phyloP scores from a whole-genome alignment of 345 rosid species.

The Leavenworthia alabamica region DNA sequence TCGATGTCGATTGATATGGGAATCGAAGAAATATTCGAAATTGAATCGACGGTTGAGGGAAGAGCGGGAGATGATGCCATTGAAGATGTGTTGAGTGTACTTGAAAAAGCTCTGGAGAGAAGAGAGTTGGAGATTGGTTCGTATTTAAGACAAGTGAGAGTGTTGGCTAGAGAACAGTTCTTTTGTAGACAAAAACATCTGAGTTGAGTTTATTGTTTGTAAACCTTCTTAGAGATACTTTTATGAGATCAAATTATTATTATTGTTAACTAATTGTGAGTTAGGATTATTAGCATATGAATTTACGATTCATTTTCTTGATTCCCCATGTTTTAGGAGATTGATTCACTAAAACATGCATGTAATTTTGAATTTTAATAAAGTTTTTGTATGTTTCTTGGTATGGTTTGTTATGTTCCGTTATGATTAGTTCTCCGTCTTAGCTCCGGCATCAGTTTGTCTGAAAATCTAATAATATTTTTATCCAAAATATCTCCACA shows the following conservation, averaged over 20 bases:
- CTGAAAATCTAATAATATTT: not conserved
- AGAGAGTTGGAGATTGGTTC: constrained; percentile 36
- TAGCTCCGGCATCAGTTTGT: not conserved
- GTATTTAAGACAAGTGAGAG: constrained; percentile 55
- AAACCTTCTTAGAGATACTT: not conserved
- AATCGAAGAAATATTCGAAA: constrained; percentile 32
- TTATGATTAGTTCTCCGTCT: too few relatives aligned
- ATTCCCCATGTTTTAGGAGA: not conserved
- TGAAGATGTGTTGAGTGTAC: constrained; percentile 46
- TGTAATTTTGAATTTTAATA: not conserved
- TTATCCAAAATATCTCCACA: not conserved
- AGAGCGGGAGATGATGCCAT: constrained; percentile 43
- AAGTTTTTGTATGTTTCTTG: not conserved
- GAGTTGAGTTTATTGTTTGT: not conserved
- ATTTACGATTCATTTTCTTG: not conserved
- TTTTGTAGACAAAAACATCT: constrained; percentile 10
- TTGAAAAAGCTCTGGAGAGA: constrained; percentile 46
- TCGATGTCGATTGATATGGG: not conserved
- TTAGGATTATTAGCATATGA: not conserved
- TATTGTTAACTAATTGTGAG: not conserved
- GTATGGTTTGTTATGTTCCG: not conserved
- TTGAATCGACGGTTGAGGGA: constrained; percentile 29
- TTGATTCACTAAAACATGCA: not conserved
- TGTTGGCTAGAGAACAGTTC: constrained; percentile 67
- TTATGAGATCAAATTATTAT: not conserved